These are phyloP conservation scores for Suillus weaverae DNA, from an alignment of 768 basidiomycete species.

Conservation along the genomic window DNA sequence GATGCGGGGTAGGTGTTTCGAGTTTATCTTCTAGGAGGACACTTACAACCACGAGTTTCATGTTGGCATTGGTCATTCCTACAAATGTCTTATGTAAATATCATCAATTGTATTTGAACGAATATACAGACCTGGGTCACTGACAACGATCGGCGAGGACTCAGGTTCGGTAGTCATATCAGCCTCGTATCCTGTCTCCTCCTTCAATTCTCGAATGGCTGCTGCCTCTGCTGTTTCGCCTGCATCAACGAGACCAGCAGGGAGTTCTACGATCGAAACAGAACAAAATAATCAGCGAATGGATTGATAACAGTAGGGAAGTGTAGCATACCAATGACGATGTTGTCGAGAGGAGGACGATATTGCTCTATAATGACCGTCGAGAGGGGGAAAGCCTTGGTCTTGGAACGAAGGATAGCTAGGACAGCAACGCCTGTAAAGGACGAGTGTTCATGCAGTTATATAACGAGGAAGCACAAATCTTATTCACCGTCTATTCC, in stretches of 20 bases:
- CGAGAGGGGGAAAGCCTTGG: constrained; percentile 66
- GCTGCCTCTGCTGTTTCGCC: constrained; percentile 79
- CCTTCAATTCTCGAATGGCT: constrained; percentile 85
- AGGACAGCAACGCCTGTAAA: constrained; percentile 79
- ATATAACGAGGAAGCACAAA: not conserved
- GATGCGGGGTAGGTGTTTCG: constrained; percentile 67
- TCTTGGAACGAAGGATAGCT: constrained; percentile 75
- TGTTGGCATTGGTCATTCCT: constrained; percentile 95
- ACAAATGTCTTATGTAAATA: not conserved
- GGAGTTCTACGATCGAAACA: constrained; percentile 43
- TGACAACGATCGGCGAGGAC: constrained; percentile 58
- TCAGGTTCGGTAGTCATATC: constrained; percentile 53
- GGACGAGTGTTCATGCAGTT: not conserved
- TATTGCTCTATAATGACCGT: constrained; percentile 92
- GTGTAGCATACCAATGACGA: constrained; percentile 59
- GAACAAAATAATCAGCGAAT: not conserved
- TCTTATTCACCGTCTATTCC: constrained; percentile 72
- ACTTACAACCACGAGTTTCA: constrained; percentile 78
- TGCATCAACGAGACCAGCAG: constrained; percentile 79
- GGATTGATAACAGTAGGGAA: not conserved
- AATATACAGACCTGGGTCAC: constrained; percentile 62
- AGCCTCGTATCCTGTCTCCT: constrained; percentile 89
- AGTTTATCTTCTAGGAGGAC: constrained; percentile 68
- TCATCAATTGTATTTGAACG: not conserved
- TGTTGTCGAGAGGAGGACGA: constrained; percentile 80